Evolutionary conservation across 129 eudicot genomes (phyloP).

Genomic region (Scalesia atractyloides): DNA sequence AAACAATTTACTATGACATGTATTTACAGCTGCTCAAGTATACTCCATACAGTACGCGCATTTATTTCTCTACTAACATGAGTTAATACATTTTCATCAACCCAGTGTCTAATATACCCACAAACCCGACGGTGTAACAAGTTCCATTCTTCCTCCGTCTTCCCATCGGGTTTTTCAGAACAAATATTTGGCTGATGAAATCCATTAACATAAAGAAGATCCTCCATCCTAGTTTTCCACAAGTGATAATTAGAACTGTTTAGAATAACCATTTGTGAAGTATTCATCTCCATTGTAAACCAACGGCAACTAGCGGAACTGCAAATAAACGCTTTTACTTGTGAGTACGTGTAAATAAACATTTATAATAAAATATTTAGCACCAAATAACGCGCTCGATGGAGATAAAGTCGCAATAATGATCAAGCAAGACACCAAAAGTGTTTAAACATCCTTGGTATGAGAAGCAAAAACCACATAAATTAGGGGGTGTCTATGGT

Average conservation of each 20-base stretch:
- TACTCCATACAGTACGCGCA: not conserved
- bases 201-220: slow-evolving; percentile 1
- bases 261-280: slow-evolving; percentile 1
- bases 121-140: slow-evolving; percentile 13
- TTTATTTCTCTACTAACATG: slow-evolving; percentile 6
- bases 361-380: not conserved
- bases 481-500: too few relatives aligned
- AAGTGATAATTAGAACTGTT: not conserved
- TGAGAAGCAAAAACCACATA: too few relatives aligned
- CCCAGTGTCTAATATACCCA: slow-evolving; percentile 20
- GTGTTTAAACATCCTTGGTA: too few relatives aligned
- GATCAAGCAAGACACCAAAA: not conserved
- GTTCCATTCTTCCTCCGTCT: not conserved
- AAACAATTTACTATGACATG: not conserved
- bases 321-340: not conserved
- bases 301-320: not conserved
- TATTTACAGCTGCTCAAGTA: not conserved
- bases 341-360: not conserved
- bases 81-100: not conserved
- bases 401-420: not conserved
- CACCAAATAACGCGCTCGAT: not conserved
- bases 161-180: not conserved
- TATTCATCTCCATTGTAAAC: slow-evolving; percentile 5
- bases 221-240: slow-evolving; percentile 11
- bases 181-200: not conserved